Percentiles rank a stretch among this genome's conserved stretches.
These are phyloP conservation scores for Grosmannia huntii DNA, from an alignment of 2,329 filamentous ascomycete species.

Conservation along the genomic window DNA sequence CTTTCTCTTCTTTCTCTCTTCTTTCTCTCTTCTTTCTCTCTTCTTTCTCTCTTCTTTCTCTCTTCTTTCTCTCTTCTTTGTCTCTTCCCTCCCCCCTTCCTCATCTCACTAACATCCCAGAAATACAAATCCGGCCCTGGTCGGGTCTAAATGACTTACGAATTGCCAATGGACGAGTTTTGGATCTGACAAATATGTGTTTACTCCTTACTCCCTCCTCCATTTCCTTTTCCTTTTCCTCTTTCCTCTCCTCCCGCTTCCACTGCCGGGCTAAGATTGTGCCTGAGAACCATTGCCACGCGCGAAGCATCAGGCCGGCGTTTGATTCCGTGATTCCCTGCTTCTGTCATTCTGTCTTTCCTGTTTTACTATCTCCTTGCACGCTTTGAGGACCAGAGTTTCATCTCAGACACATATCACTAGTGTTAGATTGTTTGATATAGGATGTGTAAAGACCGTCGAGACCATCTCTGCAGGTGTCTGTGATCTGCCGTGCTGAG, in stretches of 20 bases:
- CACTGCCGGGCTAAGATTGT: background rate
- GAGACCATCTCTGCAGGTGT: background rate
- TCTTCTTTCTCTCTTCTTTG: background rate
- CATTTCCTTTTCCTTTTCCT: background rate
- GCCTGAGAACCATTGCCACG: background rate
- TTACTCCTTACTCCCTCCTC: background rate
- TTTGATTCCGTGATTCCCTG: background rate
- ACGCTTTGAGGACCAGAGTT: background rate
- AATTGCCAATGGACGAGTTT: background rate
- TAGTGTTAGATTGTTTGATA: background rate
- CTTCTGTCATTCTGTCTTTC: background rate
- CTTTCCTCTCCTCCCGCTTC: background rate
- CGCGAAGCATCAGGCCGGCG: background rate
- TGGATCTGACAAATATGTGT: background rate
- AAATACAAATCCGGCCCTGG: constrained; percentile 15
- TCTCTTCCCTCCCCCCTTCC: background rate
- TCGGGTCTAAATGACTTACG: background rate
- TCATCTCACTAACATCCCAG: constrained; percentile 3
- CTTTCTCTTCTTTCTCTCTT: background rate
- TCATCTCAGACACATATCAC: background rate
- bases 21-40: no score
- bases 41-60: constrained; percentile 23
- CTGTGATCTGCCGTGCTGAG: background rate
- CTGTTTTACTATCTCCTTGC: background rate
- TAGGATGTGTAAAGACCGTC: background rate